Base-by-base conservation (phyloP, 495 filamentous ascomycete species). In the Terfezia boudieri region DNA sequence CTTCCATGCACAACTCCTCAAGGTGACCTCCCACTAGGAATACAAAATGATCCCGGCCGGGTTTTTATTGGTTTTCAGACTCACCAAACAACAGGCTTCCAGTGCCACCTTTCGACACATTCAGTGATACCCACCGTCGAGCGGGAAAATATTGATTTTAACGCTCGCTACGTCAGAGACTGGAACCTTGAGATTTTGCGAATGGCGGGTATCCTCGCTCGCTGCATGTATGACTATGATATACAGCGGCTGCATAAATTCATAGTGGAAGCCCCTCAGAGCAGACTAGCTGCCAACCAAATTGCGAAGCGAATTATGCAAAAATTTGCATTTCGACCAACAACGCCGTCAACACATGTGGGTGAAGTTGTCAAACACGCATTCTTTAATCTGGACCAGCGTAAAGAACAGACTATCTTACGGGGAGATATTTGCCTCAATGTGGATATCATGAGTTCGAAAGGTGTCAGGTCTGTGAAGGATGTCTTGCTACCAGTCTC, bases 31-130 rank as follows among this genome's bases (percentile, higher is more conserved):
- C 41, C 41, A 3, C 14, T 5, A 14, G 41, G 41, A 20, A 6
- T 2, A 46, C 14, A 14, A 20, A 14, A 14, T 20, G 41, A 87
- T 63, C 76, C 80, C 49, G 92, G 92, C 17, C 77, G 82, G 52
- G 80, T 99, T 36, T 99, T 95, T 64, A 99, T 99, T 60, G 92
- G 92, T 1, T 96, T 96, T 66, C 89, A 89, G 26, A 99, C 92
- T 2, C 83, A 84, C 50, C 92, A 99, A 68, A 99, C 92, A 1
- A 99, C 92, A 2, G 87, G 87, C 23, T 78, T 88, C 12, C 83
- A 86, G 36, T 83, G 86, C 60, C 92, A 99, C 68, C 82, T 99
- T n/a, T 94, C 88, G 17, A 90, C 92, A 1, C 88, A 88, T 7
- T 94, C 89, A 12, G 81, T 96, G 41, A 96, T 99, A 57, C 92